A percentile compares a stretch with the other conserved stretches of the same genome.
Conservation (phyloP, 1,284 basidiomycete species). For the Flammula alnicola region DNA sequence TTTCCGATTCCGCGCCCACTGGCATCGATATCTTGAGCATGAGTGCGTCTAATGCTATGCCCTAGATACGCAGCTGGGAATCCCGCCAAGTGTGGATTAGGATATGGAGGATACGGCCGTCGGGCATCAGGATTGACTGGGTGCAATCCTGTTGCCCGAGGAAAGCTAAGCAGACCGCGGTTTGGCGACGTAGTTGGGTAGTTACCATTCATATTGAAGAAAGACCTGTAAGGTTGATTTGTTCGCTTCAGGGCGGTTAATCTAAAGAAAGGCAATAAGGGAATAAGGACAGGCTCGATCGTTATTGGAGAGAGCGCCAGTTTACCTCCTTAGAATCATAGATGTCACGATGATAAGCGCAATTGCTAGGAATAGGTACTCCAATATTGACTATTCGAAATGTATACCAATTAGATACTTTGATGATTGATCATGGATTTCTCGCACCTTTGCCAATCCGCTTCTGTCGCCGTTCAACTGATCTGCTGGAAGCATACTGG, state of each 20-base stretch:
- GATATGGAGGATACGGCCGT: constrained; percentile 7
- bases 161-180: too few relatives aligned
- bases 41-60: constrained; percentile 24
- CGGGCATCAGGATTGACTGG: neutral
- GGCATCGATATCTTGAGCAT: constrained; percentile 40
- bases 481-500: too few relatives aligned
- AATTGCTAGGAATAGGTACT: constrained; percentile 33
- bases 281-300: neutral
- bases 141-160: constrained; percentile 11
- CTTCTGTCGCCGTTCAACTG: too few relatives aligned
- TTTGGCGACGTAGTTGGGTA: neutral
- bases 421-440: neutral
- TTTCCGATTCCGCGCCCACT: constrained; percentile 32
- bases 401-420: neutral
- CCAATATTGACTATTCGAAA: constrained; percentile 30
- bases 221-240: constrained; percentile 12
- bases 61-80: constrained; percentile 19
- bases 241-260: constrained; percentile 8
- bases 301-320: neutral
- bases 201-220: constrained; percentile 5
- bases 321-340: constrained; percentile 31
- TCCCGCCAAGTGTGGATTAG: constrained; percentile 17
- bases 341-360: constrained; percentile 26
- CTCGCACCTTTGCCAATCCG: constrained; percentile 26
- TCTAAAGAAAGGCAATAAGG: constrained; percentile 3